Conservation (phyloP, 768 basidiomycete genomes). For the Dioszegia aurantiaca region DNA sequence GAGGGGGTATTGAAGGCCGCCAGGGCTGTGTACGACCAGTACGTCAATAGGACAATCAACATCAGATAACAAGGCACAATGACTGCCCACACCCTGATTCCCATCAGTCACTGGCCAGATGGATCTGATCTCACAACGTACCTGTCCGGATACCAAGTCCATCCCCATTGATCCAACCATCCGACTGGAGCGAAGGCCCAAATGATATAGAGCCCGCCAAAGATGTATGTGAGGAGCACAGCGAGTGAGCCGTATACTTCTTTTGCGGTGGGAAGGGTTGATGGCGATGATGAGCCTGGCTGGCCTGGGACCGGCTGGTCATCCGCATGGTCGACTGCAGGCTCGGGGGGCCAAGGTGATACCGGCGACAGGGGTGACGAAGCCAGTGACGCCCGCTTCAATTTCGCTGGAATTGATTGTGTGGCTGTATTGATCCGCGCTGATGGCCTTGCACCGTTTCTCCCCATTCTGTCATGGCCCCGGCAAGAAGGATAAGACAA, state of each 20-base stretch:
- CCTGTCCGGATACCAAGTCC: constrained; percentile 50
- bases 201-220: constrained; percentile 33
- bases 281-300: background rate
- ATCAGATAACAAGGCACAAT: constrained; percentile 48
- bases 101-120: background rate
- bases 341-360: constrained; percentile 48
- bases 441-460: background rate
- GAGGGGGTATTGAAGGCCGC: constrained; percentile 41
- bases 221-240: constrained; percentile 41
- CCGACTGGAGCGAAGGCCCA: constrained; percentile 45
- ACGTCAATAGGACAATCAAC: constrained; percentile 47
- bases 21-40: constrained; percentile 41
- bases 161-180: constrained; percentile 28
- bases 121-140: constrained; percentile 19
- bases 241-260: constrained; percentile 50
- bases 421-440: background rate
- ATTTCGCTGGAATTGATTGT: no score
- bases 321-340: background rate
- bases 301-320: background rate
- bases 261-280: constrained; percentile 34
- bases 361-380: constrained; percentile 44
- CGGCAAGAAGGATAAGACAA: no score
- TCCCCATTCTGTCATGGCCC: no score
- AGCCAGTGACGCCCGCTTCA: no score
- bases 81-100: constrained; percentile 48